Evolutionary conservation across 1,284 basidiomycete species (phyloP), one percentile per base, ranked within the genome.

Genomic region (Entoloma clypeatum): DNA sequence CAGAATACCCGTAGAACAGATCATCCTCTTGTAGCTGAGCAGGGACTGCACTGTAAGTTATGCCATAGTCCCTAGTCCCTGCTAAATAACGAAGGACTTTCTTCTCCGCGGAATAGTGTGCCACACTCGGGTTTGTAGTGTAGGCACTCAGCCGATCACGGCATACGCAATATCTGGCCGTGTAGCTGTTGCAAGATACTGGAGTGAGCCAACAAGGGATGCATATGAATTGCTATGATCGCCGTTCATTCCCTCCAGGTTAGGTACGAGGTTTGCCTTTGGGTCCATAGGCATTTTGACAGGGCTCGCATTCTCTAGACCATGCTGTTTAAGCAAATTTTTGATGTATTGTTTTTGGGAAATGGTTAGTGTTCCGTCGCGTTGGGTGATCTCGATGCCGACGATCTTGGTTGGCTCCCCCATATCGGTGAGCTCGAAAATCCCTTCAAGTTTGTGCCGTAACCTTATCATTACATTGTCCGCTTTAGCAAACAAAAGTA

Each of bases 321-420:
- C 42, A 29, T 46, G 51, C n/a, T 35, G 26, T 5, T 28, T 19
- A 7, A 57, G 35, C 7, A 55, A 41, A 8, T 44, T 25, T 7
- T 36, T 14, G 29, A 55, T 45, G 37, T 57, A 55, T 6, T 43
- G 41, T 21, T 36, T 22, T 28, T 44, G 41, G 46, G 10, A 40
- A 2, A 57, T 25, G 4, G 49, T 40, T 16, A 67, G 5, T 56
- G 37, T 3, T 28, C 42, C 4, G 39, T 27, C 9, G 49, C 34
- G 36, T 67, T 54, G 10, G 60, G 53, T 42, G 41, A 69, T 50
- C 39, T 62, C 51, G 26, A 67, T 53, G 2, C 64, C 63, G 1
- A 69, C 52, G 16, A 68, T 41, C 50, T 53, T 62, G 8, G 45
- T 45, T 14, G 59, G 51, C 1, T 47, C 32, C 0, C 67, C 68